Percentiles rank a stretch among this genome's conserved stretches.
Evolutionary conservation across 2,329 filamentous ascomycete genomes (phyloP).

Genomic region (Clarireedia sp.): DNA sequence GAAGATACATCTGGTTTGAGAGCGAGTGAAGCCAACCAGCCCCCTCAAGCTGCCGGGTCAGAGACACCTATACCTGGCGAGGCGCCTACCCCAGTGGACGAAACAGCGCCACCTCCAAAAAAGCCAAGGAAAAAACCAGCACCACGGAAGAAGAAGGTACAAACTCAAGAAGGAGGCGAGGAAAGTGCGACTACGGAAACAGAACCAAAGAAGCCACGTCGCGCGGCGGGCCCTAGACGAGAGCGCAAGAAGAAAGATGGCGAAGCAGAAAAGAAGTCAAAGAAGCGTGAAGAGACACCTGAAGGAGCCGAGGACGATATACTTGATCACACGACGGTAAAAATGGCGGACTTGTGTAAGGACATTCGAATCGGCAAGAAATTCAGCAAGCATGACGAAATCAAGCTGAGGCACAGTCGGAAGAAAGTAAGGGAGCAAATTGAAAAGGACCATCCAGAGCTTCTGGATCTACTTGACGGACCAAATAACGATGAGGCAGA

Average conservation of each 20-base stretch:
- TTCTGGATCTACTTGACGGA: conserved; percentile 9
- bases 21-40: conserved; percentile 4
- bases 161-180: conserved; percentile 16
- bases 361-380: conserved; percentile 66
- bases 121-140: conserved; percentile 5
- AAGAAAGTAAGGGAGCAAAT: conserved; percentile 29
- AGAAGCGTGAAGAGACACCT: conserved; percentile 39
- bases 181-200: conserved; percentile 21
- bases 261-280: conserved; percentile 24
- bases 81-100: conserved; percentile 13
- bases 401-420: conserved; percentile 57
- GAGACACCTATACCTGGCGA: conserved; percentile 24
- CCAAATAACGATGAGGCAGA: not conserved
- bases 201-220: conserved; percentile 17
- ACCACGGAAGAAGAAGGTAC: conserved; percentile 19
- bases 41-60: conserved; percentile 18
- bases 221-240: conserved; percentile 12
- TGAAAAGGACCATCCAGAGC: conserved; percentile 22
- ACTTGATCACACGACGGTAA: conserved; percentile 59
- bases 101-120: not conserved
- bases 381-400: conserved; percentile 65
- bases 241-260: conserved; percentile 29
- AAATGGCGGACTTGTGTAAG: conserved; percentile 64
- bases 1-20: conserved; percentile 1
- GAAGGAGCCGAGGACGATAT: conserved; percentile 53